Base-by-base conservation (phyloP, 2,329 filamentous ascomycete genomes). In the Tolypocladium guangdongense region DNA sequence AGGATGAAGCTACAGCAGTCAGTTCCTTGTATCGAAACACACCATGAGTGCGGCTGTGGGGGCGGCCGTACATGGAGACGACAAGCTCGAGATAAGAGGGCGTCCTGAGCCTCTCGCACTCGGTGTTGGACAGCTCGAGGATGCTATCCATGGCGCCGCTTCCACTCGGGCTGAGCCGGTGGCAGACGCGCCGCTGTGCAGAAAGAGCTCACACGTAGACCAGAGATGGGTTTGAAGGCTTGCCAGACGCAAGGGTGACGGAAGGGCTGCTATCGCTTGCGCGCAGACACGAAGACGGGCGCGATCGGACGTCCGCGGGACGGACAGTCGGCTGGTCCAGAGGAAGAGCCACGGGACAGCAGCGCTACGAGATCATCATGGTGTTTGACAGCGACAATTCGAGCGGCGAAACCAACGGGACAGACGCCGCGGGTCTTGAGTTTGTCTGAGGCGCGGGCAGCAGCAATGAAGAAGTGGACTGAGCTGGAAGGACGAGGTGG, bases 1-100 rank as follows among this genome's bases (percentile, higher is more conserved):
- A 97, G 77, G 61, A 97, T 89, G 63, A 95, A 66, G 57, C 80
- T 83, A 61, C 24, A 39, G 7, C 16, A 41, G 35, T 47, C 47
- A 39, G 50, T 7, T 4, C 30, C 30, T 8, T 20, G 30, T 53
- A 18, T 35, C 38, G 43, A 20, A 32, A n/a, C 16, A 20, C 7
- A 18, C 8, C 12, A 11, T 2, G 7, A 10, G 16, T 32, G 11
- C 27, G 4, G 27, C 6, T 20, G 16, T n/a, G 35, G 47, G 35
- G 30, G 49, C 32, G 46, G 56, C 73, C 41, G 37, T 38, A 82
- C 79, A 81, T 77, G 38, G 79, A 82, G 46, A 81, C 67, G 56
- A 76, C 73, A 57, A 82, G 71, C 62, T 80, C 80, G 54, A 78
- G 68, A 61, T 79, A 76, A 54, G 75, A 75, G 18, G 78, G 76